Percentiles rank a stretch among this genome's conserved stretches.
Evolutionary conservation across 2,329 filamentous ascomycete genomes (phyloP).

Genomic region (Fusarium guadeloupense): DNA sequence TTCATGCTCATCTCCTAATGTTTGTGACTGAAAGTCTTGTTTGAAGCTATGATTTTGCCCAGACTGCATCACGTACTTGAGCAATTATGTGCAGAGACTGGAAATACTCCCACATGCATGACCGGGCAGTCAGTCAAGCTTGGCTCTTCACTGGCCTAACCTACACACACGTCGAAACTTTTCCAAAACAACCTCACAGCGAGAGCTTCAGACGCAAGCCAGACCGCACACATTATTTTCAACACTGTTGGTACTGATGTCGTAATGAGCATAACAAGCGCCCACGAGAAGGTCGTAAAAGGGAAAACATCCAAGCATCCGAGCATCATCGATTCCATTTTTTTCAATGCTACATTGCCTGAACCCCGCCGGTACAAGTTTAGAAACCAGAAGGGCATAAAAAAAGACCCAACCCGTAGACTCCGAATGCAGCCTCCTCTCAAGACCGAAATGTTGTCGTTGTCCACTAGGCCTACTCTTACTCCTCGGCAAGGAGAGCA

Average conservation of each 20-base stretch:
- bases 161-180: neutral
- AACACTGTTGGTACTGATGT: constrained; percentile 24
- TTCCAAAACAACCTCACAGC: constrained; percentile 3
- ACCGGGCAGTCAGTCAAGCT: neutral
- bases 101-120: too few species aligned
- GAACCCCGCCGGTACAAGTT: constrained; percentile 61
- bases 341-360: constrained; percentile 68
- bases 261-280: constrained; percentile 20
- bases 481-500: constrained; percentile 76
- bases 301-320: constrained; percentile 42
- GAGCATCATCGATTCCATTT: constrained; percentile 62
- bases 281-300: constrained; percentile 34
- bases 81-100: too few species aligned
- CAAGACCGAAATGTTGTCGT: constrained; percentile 57
- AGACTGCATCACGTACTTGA: too few species aligned
- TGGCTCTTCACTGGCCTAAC: neutral
- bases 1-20: neutral
- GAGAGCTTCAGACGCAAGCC: neutral
- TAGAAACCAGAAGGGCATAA: constrained; percentile 58
- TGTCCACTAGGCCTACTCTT: constrained; percentile 62
- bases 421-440: constrained; percentile 68
- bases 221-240: constrained; percentile 36
- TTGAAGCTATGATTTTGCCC: too few species aligned
- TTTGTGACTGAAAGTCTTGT: too few species aligned
- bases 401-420: constrained; percentile 67